A percentile compares a stretch with the other conserved stretches of the same genome.
Conservation (phyloP, 345 rosid species). For the Kernera saxatilis region DNA sequence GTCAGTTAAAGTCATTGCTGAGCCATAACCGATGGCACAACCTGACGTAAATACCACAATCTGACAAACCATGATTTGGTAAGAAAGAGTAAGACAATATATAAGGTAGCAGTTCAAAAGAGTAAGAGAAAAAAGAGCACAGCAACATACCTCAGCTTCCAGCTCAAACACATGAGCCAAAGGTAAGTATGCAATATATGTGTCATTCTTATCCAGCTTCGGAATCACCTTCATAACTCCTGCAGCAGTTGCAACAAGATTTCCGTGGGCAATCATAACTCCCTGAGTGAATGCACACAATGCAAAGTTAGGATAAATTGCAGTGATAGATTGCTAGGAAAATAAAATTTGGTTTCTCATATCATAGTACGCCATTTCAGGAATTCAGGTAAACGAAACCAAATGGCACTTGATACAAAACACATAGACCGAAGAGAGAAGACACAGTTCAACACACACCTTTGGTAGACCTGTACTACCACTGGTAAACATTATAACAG, state of each 20-base stretch:
- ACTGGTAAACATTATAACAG: conserved; percentile 90
- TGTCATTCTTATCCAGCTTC: conserved; percentile 44
- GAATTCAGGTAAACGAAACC: background rate
- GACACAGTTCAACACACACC: conserved; percentile 44
- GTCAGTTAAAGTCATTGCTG: conserved; percentile 77
- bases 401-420: background rate
- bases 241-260: conserved; percentile 74
- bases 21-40: conserved; percentile 80
- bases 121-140: background rate
- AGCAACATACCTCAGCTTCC: conserved; percentile 68
- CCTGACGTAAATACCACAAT: conserved; percentile 59
- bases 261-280: conserved; percentile 89
- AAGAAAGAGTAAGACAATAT: conserved; percentile 14
- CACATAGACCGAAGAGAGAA: background rate
- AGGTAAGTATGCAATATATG: conserved; percentile 79
- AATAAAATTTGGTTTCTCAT: background rate
- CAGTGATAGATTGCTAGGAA: background rate
- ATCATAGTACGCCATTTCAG: background rate
- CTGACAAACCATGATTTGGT: conserved; percentile 40
- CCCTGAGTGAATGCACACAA: conserved; percentile 46
- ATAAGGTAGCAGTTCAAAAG: background rate
- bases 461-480: conserved; percentile 94
- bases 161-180: conserved; percentile 94
- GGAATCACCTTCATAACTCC: conserved; percentile 74
- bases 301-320: conserved; percentile 11